Base-by-base conservation (phyloP, 768 basidiomycete genomes). In the Ramaria sp. region DNA sequence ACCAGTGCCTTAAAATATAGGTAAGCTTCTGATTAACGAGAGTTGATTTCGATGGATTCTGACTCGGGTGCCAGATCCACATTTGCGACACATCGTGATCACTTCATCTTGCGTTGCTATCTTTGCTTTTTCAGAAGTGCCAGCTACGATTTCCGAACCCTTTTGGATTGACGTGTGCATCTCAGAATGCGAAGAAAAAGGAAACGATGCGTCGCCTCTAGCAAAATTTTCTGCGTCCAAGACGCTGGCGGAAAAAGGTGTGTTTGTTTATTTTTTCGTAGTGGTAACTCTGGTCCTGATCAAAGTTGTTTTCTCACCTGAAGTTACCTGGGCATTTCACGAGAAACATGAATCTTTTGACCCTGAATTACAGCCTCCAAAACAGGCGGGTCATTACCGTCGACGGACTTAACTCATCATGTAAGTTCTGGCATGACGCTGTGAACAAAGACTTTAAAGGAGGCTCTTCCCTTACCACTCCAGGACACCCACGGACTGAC, bases 241-340 rank as follows among this genome's bases (percentile, higher is more conserved):
- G 60, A 61, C 61, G 1, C 57, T 66, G 24, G 68, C 67, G 2
- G 69, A 70, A 57, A 57, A 57, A 30, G 63, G 55, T 56, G 22
- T 49, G 42, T n/a, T n/a, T n/a, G n/a, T n/a, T n/a, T n/a, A n/a
- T n/a, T n/a, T n/a, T n/a, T n/a, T n/a, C n/a, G n/a, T n/a, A n/a
- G n/a, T n/a, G 59, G 62, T 5, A 63, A 65, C 3, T 68, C 66
- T 7, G 20, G 42, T 9, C 38, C n/a, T 52, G 20, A 8, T 34
- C 45, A 20, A 16, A 36, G 0, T 15, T 15, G n/a, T n/a, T 27
- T n/a, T 36, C n/a, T 12, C 32, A 24, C n/a, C 38, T 30, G n/a
- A 38, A 76, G 74, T 75, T 20, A 78, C 78, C 6, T 81, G 79
- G 79, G 65, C 67, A 5, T 75, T 72, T 58, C 62, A 73, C 34